Base-by-base conservation (phyloP, 805 yeast genomes). In the Kluyveromyces dobzhanskii region DNA sequence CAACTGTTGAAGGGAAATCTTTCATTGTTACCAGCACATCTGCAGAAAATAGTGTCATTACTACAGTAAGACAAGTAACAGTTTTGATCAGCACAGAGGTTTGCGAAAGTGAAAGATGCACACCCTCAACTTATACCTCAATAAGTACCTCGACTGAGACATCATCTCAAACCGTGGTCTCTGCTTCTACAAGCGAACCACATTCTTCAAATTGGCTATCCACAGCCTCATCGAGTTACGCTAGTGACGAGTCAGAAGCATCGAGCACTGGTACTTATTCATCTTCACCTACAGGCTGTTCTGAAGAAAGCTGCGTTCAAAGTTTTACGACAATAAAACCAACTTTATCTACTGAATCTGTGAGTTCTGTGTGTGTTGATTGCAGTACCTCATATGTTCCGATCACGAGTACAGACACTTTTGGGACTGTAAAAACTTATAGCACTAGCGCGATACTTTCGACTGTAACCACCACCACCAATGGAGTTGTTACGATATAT, bases 401-500 rank as follows among this genome's bases (percentile, higher is more conserved):
- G 19, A 16, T 34, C 12, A 34, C 37, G 12, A 14, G 19, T 21
- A 34, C 37, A 9, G 30, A 34, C n/a, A 24, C 37, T 12, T n/a
- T 12, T 10, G 37, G 37, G 13, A 17, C 26, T 17, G 25, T 17
- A 6, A 29, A 24, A n/a, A 21, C 30, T 17, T 4, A 17, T 17
- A 26, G 45, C 3, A 35, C 53, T 7, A 38, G 21, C 9, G 42
- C 38, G 4, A 16, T 28, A 2, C 14, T 38, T 11, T 32, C 41
- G 7, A 38, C 38, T 9, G 35, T 38, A 8, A 38, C 41, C 5
- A 29, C 41, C 7, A 41, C 44, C 2, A 21, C 30, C 4, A 32
- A 17, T 9, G 41, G 38, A 17, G 36, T 28, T 11, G 39, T 38
- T 9, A 38, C 43, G 2, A 34, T 18, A 16, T 51, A 49, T 47